These are phyloP conservation scores for Auricularia cornea DNA, from an alignment of 768 basidiomycete species.

Conservation along the genomic window DNA sequence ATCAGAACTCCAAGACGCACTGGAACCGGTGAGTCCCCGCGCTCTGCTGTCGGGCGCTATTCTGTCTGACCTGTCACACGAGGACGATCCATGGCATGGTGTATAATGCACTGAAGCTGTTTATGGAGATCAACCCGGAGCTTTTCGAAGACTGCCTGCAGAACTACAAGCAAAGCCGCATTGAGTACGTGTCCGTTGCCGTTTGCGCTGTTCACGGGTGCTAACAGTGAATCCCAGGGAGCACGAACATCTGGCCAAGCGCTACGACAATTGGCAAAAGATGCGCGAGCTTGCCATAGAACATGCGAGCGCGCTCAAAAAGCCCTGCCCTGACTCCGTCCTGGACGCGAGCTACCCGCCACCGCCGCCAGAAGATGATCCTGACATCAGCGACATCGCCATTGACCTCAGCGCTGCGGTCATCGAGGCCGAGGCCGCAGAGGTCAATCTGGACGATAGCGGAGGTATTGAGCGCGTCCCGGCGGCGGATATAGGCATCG, in stretches of 20 bases:
- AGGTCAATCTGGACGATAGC: slow-evolving; percentile 60
- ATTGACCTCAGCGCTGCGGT: slow-evolving; percentile 83
- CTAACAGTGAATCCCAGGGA: slow-evolving; percentile 48
- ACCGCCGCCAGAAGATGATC: slow-evolving; percentile 68
- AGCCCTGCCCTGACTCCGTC: slow-evolving; percentile 57
- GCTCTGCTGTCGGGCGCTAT: no score
- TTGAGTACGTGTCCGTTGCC: slow-evolving; percentile 50
- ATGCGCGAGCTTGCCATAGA: slow-evolving; percentile 67
- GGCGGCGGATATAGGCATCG: slow-evolving; percentile 83
- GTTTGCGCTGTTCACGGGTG: background rate
- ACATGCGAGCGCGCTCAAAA: slow-evolving; percentile 68
- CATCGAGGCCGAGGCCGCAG: slow-evolving; percentile 58
- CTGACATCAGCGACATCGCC: slow-evolving; percentile 79
- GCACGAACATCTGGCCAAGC: slow-evolving; percentile 71
- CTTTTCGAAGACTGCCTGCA: slow-evolving; percentile 90
- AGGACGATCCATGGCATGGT: slow-evolving; percentile 99
- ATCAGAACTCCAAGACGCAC: slow-evolving; percentile 92
- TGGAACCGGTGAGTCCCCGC: slow-evolving; percentile 98
- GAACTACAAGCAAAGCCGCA: slow-evolving; percentile 82
- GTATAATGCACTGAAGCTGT: slow-evolving; percentile 94
- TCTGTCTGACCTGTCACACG: no score
- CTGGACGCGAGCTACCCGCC: slow-evolving; percentile 65
- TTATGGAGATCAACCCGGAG: slow-evolving; percentile 99
- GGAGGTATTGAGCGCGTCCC: slow-evolving; percentile 77
- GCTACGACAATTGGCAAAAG: slow-evolving; percentile 86